A percentile compares a stretch with the other conserved stretches of the same genome.
phyloP scores from a whole-genome alignment of 2,329 filamentous ascomycete species.

The Nakataea oryzae region DNA sequence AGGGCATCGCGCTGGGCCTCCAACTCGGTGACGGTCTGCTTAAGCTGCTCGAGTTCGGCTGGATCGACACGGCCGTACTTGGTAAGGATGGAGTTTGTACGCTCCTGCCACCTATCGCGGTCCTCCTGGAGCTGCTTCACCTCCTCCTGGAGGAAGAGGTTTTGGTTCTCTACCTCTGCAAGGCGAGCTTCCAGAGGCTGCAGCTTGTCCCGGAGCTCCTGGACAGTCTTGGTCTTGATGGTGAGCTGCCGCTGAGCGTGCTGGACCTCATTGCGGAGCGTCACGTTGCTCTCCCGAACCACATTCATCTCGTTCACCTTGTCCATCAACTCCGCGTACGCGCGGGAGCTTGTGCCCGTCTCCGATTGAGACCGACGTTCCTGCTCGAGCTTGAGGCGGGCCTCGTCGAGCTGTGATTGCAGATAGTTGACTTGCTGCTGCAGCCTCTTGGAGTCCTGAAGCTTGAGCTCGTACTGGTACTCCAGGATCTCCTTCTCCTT shows the following conservation, averaged over 20 bases:
- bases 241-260: constrained; percentile 67
- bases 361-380: constrained; percentile 72
- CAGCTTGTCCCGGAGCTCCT: constrained; percentile 64
- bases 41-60: constrained; percentile 81
- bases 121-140: constrained; percentile 83
- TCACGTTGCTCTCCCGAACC: constrained; percentile 89
- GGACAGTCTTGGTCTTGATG: constrained; percentile 64
- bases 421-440: constrained; percentile 85
- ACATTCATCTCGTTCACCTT: constrained; percentile 93
- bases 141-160: constrained; percentile 75
- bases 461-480: constrained; percentile 85
- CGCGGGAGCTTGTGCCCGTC: constrained; percentile 60
- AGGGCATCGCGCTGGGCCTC: constrained; percentile 54
- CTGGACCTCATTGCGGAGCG: constrained; percentile 76
- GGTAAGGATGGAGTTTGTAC: constrained; percentile 87
- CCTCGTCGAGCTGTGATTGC: constrained; percentile 80
- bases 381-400: constrained; percentile 79
- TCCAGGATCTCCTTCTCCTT: constrained; percentile 97
- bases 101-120: constrained; percentile 89
- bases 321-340: constrained; percentile 83
- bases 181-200: constrained; percentile 75
- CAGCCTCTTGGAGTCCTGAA: constrained; percentile 77
- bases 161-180: constrained; percentile 70
- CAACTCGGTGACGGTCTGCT: constrained; percentile 59
- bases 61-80: constrained; percentile 95